Conservation (phyloP, 2,329 filamentous ascomycete genomes). For the Colletotrichum acutatum region DNA sequence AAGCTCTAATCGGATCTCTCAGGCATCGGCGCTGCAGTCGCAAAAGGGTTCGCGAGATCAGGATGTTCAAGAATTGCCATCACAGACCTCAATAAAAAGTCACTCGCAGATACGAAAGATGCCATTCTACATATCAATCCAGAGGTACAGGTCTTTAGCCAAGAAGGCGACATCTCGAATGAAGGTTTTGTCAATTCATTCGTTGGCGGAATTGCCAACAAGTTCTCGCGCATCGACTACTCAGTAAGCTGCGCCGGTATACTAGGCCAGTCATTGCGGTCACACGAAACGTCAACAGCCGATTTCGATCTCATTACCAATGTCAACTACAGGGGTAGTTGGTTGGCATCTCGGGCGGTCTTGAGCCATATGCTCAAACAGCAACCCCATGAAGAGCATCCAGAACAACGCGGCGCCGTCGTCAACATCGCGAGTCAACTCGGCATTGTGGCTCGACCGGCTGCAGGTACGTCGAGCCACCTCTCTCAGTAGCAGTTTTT, state of each 20-base stretch:
- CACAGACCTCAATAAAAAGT: conserved; percentile 59
- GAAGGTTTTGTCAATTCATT: conserved; percentile 55
- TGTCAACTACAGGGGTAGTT: conserved; percentile 65
- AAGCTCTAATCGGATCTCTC: not conserved
- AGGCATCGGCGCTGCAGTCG: conserved; percentile 68
- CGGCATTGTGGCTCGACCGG: conserved; percentile 58
- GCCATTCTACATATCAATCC: conserved; percentile 48
- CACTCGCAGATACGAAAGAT: conserved; percentile 50
- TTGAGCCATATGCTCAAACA: conserved; percentile 58
- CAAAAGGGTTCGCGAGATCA: conserved; percentile 59
- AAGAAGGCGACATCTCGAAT: conserved; percentile 59
- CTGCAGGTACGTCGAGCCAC: conserved; percentile 50
- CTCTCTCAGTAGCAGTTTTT: not conserved
- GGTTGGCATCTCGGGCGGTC: conserved; percentile 57
- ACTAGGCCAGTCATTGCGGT: conserved; percentile 52
- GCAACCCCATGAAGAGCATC: conserved; percentile 52
- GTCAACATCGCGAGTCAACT: conserved; percentile 65
- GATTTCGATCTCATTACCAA: conserved; percentile 64
- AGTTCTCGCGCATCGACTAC: conserved; percentile 64
- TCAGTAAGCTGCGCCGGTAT: conserved; percentile 67
- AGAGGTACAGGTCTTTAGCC: conserved; percentile 44
- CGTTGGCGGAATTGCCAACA: conserved; percentile 42
- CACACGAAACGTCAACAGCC: conserved; percentile 56
- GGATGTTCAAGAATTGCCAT: conserved; percentile 64
- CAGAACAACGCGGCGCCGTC: conserved; percentile 56